phyloP scores from a whole-genome alignment of 2,329 filamentous ascomycete species.

The Cladophialophora immunda region DNA sequence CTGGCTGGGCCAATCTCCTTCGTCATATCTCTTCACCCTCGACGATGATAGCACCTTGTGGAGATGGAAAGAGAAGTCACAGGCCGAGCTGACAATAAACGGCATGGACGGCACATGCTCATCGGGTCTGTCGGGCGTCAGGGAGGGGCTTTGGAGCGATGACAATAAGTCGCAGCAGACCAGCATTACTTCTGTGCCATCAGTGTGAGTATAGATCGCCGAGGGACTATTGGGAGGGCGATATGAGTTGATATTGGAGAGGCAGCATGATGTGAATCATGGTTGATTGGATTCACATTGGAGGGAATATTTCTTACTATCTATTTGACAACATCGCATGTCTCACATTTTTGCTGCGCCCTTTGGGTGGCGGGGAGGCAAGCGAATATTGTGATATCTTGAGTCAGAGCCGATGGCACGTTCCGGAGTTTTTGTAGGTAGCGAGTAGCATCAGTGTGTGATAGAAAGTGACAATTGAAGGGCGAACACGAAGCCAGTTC shows the following conservation, averaged over 20 bases:
- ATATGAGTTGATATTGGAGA: neutral
- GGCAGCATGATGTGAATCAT: too few relatives aligned
- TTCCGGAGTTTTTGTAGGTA: neutral
- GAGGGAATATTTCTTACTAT: neutral
- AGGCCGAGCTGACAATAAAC: neutral
- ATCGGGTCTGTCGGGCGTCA: neutral
- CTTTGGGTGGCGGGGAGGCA: neutral
- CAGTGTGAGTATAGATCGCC: neutral
- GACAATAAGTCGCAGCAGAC: neutral
- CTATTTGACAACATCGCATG: neutral
- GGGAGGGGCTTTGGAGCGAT: neutral
- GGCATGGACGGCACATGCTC: neutral
- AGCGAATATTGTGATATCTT: neutral
- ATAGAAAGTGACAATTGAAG: neutral
- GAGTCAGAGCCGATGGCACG: neutral
- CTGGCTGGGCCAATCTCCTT: neutral
- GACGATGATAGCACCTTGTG: neutral
- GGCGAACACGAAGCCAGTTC: neutral
- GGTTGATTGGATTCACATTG: neutral
- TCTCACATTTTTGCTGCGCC: neutral
- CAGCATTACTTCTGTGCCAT: neutral
- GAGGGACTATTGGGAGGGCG: neutral
- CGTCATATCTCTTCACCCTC: neutral
- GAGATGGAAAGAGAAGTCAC: neutral
- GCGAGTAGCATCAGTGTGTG: neutral